These are phyloP conservation scores for Mycena kentingensis DNA, from an alignment of 768 basidiomycete genomes.

Conservation along the genomic window DNA sequence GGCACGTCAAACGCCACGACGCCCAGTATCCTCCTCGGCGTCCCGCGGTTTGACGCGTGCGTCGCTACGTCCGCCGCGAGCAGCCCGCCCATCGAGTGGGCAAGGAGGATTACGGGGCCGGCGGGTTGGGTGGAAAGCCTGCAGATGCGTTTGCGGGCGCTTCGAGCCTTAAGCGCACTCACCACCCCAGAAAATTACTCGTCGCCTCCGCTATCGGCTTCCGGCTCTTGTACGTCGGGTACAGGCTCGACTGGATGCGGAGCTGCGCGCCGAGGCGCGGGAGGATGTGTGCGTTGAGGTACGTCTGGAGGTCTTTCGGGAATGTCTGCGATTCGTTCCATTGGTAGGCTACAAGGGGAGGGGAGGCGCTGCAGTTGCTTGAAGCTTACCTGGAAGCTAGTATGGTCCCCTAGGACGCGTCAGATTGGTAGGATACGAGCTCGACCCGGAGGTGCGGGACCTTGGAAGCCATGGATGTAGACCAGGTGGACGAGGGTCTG, in stretches of 20 bases:
- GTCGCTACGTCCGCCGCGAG: slow-evolving; percentile 59
- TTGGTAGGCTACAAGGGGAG: neutral
- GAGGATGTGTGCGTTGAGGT: slow-evolving; percentile 39
- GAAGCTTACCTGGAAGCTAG: slow-evolving; percentile 52
- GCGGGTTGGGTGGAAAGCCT: slow-evolving; percentile 58
- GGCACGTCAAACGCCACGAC: slow-evolving; percentile 62
- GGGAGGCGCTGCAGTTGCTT: neutral
- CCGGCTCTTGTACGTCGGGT: slow-evolving; percentile 62
- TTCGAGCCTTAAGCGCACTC: slow-evolving; percentile 9
- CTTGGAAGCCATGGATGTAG: slow-evolving; percentile 62
- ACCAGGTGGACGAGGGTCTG: slow-evolving; percentile 47
- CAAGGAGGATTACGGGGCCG: slow-evolving; percentile 56
- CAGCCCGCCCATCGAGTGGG: slow-evolving; percentile 65
- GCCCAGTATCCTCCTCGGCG: slow-evolving; percentile 48
- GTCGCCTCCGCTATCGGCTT: slow-evolving; percentile 54
- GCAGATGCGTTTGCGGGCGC: slow-evolving; percentile 6
- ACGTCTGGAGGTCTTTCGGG: slow-evolving; percentile 53
- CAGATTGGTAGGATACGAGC: slow-evolving; percentile 1
- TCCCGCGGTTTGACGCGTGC: slow-evolving; percentile 36
- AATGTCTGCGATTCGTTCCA: slow-evolving; percentile 42
- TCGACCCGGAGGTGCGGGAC: slow-evolving; percentile 29
- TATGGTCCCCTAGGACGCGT: slow-evolving; percentile 49
- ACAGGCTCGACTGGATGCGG: slow-evolving; percentile 49
- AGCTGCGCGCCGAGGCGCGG: slow-evolving; percentile 31
- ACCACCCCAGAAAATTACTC: slow-evolving; percentile 60